These are phyloP conservation scores for Pichia heedii DNA, from an alignment of 805 yeast species.

Conservation along the genomic window DNA sequence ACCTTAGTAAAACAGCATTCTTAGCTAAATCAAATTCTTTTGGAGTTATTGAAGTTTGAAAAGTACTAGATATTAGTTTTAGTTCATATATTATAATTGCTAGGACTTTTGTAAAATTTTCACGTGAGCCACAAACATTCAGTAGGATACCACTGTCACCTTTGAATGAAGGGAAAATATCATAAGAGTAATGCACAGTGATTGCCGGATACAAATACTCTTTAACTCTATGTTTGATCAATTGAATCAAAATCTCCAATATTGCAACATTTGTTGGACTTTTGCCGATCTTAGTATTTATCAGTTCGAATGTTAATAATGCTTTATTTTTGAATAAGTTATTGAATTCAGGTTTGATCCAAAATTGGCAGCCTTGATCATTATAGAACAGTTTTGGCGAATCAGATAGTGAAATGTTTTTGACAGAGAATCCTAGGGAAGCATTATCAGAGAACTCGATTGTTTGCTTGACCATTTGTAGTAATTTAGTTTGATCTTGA, in stretches of 20 bases:
- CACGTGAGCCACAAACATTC: constrained; percentile 44
- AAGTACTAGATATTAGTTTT: constrained; percentile 12
- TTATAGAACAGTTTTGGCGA: constrained; percentile 31
- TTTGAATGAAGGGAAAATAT: constrained; percentile 42
- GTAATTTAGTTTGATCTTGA: constrained; percentile 20
- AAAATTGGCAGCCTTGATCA: constrained; percentile 35
- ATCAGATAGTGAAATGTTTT: constrained; percentile 17
- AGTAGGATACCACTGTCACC: constrained; percentile 46
- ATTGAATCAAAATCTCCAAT: constrained; percentile 45
- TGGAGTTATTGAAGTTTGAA: constrained; percentile 15
- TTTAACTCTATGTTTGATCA: constrained; percentile 34
- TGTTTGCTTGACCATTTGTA: constrained; percentile 18
- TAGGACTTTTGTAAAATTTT: constrained; percentile 31
- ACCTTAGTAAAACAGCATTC: constrained; percentile 37
- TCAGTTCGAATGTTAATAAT: constrained; percentile 39
- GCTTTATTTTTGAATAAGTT: constrained; percentile 24
- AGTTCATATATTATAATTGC: constrained; percentile 27
- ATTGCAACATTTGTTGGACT: constrained; percentile 34
- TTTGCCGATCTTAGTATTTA: constrained; percentile 23
- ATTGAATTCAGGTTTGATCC: constrained; percentile 38
- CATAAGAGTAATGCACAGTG: constrained; percentile 49
- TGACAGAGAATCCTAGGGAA: constrained; percentile 27
- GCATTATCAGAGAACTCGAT: constrained; percentile 22
- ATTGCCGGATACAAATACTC: constrained; percentile 44
- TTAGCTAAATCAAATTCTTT: constrained; percentile 39